Percentiles rank a stretch among this genome's conserved stretches.
Conservation (phyloP, 2,329 filamentous ascomycete species). For the Calonectria pseudoturangicola region DNA sequence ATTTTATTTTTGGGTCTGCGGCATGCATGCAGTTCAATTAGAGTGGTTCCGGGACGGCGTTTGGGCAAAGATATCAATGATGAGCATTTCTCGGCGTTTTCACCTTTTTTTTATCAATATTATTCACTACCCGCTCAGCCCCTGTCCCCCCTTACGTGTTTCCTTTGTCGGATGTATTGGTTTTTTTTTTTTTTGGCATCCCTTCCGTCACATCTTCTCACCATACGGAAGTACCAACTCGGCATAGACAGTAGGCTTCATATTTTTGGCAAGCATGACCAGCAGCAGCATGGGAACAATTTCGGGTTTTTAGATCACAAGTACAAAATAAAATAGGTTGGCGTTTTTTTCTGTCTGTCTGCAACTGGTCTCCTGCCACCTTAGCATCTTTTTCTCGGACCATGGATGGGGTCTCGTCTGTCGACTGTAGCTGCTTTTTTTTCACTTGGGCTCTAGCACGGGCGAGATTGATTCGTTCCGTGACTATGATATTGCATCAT, state of each 20-base stretch:
- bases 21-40: constrained; percentile 44
- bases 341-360: constrained; percentile 46
- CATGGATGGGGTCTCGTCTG: constrained; percentile 39
- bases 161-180: constrained; percentile 5
- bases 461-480: constrained; percentile 22
- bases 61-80: constrained; percentile 42
- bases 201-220: constrained; percentile 19
- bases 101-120: constrained; percentile 18
- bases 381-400: constrained; percentile 37
- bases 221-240: constrained; percentile 43
- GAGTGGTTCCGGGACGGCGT: constrained; percentile 46
- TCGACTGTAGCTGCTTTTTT: constrained; percentile 25
- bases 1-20: constrained; percentile 32
- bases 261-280: constrained; percentile 44
- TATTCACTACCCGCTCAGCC: background rate
- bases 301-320: constrained; percentile 44
- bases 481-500: constrained; percentile 34
- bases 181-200: constrained; percentile 14
- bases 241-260: constrained; percentile 38
- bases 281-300: constrained; percentile 42
- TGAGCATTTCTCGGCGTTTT: constrained; percentile 46
- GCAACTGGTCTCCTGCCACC: constrained; percentile 34
- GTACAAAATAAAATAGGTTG: constrained; percentile 50
- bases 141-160: constrained; percentile 30
- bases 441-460: background rate